Conservation (phyloP, 192 early-diverging fungal species). For the Entophlyctis luteolus region DNA sequence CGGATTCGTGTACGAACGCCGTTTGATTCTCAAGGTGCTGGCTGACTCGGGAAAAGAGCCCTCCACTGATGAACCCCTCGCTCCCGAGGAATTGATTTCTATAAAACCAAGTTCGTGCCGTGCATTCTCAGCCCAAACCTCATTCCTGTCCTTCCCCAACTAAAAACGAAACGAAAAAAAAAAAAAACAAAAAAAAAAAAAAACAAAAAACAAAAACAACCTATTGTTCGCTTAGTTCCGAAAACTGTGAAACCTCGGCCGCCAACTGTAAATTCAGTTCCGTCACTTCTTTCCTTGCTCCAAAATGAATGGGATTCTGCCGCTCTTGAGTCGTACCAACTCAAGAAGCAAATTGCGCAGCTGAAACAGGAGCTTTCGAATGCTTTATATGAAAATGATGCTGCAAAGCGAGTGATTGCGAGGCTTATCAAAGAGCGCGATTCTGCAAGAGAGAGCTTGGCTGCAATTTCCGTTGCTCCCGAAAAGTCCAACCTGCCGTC, state of each 20-base stretch:
- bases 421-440: slow-evolving; percentile 87
- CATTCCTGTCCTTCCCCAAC: no score
- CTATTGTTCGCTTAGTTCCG: no score
- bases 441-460: slow-evolving; percentile 60
- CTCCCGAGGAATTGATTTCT: slow-evolving; percentile 67
- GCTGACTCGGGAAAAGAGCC: slow-evolving; percentile 80
- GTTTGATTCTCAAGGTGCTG: slow-evolving; percentile 84
- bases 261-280: slow-evolving; percentile 86
- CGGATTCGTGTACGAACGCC: slow-evolving; percentile 82
- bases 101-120: slow-evolving; percentile 54
- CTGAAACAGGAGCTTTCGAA: slow-evolving; percentile 88
- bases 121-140: no score
- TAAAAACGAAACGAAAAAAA: no score
- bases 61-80: slow-evolving; percentile 66
- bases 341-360: slow-evolving; percentile 88
- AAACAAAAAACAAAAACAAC: background rate
- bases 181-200: no score
- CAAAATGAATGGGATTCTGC: slow-evolving; percentile 98
- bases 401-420: slow-evolving; percentile 90
- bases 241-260: slow-evolving; percentile 79
- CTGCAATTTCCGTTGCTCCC: slow-evolving; percentile 2
- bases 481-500: slow-evolving; percentile 13
- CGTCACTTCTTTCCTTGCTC: slow-evolving; percentile 76
- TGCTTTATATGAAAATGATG: slow-evolving; percentile 94
- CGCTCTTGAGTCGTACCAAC: slow-evolving; percentile 87